Conservation (phyloP, 371 early-diverging fungal genomes). For the Batkoa obscura region DNA sequence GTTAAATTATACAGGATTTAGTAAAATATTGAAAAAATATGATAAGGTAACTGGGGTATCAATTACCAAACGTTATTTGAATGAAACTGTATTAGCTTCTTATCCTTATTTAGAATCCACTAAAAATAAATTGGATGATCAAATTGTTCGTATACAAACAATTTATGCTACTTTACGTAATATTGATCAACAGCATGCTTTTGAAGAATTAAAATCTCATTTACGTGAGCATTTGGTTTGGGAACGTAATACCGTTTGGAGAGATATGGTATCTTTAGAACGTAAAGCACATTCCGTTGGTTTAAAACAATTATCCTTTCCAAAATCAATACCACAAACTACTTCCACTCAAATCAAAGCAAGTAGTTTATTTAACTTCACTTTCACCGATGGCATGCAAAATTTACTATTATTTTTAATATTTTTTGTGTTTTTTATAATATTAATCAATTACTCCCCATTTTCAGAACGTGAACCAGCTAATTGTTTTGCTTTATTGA, state of each 20-base stretch:
- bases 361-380: conserved; percentile 13
- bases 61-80: conserved; percentile 17
- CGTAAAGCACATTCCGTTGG: conserved; percentile 54
- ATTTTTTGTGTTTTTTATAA: too few relatives aligned
- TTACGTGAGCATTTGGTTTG: conserved; percentile 81
- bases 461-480: conserved; percentile 42
- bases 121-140: conserved; percentile 30
- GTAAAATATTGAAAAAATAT: conserved; percentile 89
- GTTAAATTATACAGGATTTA: conserved; percentile 86
- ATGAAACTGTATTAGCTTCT: conserved; percentile 33
- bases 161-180: conserved; percentile 34
- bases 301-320: conserved; percentile 16
- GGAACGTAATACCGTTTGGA: conserved; percentile 94
- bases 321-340: too few relatives aligned
- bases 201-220: conserved; percentile 56
- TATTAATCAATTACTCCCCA: conserved; percentile 24
- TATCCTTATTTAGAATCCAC: conserved; percentile 42
- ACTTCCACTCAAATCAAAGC: too few relatives aligned
- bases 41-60: conserved; percentile 62
- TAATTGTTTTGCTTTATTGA: conserved; percentile 70
- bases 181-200: conserved; percentile 30
- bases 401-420: too few relatives aligned
- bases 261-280: conserved; percentile 86
- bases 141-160: conserved; percentile 31
- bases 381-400: too few relatives aligned